These are phyloP conservation scores for Mucor circinelloides DNA, from an alignment of 371 early-diverging fungal genomes.

Conservation along the genomic window DNA sequence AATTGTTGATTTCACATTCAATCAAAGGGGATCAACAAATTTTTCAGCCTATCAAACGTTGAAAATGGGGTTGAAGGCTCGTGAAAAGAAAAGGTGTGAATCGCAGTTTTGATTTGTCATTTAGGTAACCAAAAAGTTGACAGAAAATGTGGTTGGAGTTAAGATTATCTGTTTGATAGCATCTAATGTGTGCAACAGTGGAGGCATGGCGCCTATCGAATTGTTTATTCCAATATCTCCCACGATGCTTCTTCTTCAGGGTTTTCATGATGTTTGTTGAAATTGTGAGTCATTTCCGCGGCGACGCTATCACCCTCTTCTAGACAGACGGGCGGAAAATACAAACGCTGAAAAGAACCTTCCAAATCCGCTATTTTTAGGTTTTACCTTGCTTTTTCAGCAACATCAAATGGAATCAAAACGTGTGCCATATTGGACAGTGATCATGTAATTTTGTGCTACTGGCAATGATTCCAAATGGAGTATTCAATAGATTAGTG, in stretches of 20 bases:
- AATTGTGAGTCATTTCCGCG: not conserved
- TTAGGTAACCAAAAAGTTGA: not conserved
- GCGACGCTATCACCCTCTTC: not conserved
- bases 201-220: not conserved
- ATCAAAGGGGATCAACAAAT: not conserved
- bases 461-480: not conserved
- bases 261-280: not conserved
- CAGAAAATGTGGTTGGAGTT: constrained; percentile 1
- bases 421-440: no score
- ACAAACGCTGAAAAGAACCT: no score
- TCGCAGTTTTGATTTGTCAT: not conserved
- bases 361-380: no score
- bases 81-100: not conserved
- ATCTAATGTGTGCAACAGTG: not conserved
- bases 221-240: not conserved
- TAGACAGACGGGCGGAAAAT: not conserved
- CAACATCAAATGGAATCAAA: no score
- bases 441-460: not conserved
- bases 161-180: not conserved
- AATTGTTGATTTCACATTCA: constrained; percentile 3
- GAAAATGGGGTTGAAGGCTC: not conserved
- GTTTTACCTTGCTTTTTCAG: no score
- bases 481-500: not conserved
- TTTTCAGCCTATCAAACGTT: not conserved
- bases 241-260: not conserved